These are phyloP conservation scores for Salvia rosmarinus DNA, from an alignment of 257 asterid species.

Conservation along the genomic window DNA sequence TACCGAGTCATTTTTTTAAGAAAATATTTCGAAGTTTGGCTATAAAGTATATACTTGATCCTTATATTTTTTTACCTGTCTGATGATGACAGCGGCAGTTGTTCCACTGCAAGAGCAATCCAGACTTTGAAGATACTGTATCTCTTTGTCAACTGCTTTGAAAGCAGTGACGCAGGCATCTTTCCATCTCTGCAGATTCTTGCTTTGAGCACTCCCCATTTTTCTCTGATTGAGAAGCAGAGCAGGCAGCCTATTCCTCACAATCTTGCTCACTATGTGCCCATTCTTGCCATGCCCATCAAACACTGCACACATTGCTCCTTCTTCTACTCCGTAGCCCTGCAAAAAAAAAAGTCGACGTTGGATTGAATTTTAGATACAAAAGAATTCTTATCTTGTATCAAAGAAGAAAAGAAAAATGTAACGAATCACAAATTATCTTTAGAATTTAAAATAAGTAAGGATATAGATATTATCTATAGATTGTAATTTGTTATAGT, in stretches of 20 bases:
- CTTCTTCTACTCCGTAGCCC: slow-evolving; percentile 78
- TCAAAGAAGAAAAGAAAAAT: no score
- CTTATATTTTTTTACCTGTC: slow-evolving; percentile 54
- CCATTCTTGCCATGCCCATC: slow-evolving; percentile 92
- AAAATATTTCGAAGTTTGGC: no score
- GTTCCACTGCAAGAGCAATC: slow-evolving; percentile 81
- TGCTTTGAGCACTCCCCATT: slow-evolving; percentile 40
- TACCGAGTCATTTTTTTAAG: no score
- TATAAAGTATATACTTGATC: no score
- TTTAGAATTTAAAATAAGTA: no score
- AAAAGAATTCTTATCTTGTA: no score
- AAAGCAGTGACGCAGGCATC: slow-evolving; percentile 66
- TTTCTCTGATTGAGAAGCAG: slow-evolving; percentile 59
- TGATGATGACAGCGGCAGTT: slow-evolving; percentile 61
- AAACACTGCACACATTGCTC: slow-evolving; percentile 66
- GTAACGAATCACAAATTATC: no score
- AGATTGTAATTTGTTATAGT: no score
- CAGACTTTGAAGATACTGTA: slow-evolving; percentile 51
- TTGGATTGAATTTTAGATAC: no score
- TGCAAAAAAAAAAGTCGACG: slow-evolving; percentile 14
- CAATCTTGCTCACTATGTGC: slow-evolving; percentile 66
- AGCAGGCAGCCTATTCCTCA: slow-evolving; percentile 67
- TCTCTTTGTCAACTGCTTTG: slow-evolving; percentile 66
- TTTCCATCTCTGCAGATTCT: slow-evolving; percentile 61
- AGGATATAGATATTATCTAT: no score